Evolutionary conservation across 2,329 filamentous ascomycete genomes (phyloP).

Genomic region (Sporothrix schenckii): DNA sequence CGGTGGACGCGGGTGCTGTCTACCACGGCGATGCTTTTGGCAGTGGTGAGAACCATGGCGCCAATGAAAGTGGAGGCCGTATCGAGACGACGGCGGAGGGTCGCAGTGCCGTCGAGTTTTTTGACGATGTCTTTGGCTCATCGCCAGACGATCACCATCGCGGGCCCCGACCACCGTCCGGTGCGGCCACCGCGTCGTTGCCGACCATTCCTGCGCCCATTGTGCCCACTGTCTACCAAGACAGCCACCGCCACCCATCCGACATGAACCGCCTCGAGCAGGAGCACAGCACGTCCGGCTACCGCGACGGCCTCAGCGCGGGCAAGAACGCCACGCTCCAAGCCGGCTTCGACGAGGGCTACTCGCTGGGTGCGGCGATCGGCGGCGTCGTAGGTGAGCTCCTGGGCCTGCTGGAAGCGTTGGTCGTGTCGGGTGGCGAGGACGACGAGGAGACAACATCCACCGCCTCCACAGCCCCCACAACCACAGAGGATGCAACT

Average conservation of each 20-base stretch:
- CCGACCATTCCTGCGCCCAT: slow-evolving; percentile 2
- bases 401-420: slow-evolving; percentile 75
- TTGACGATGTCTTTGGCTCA: slow-evolving; percentile 38
- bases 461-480: slow-evolving; percentile 17
- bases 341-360: slow-evolving; percentile 88
- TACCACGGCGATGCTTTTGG: slow-evolving; percentile 14
- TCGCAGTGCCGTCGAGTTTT: slow-evolving; percentile 22
- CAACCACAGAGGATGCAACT: too few species aligned
- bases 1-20: neutral
- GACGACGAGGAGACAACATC: slow-evolving; percentile 33
- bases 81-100: neutral
- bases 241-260: slow-evolving; percentile 48
- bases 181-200: neutral
- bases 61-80: neutral
- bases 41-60: neutral
- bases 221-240: neutral
- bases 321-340: slow-evolving; percentile 80
- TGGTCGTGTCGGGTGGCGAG: slow-evolving; percentile 53
- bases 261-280: slow-evolving; percentile 75
- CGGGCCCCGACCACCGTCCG: neutral
- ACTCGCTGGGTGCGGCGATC: slow-evolving; percentile 77
- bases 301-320: slow-evolving; percentile 79
- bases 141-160: neutral
- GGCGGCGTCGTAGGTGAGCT: slow-evolving; percentile 74
- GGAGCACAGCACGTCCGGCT: slow-evolving; percentile 81